Evolutionary conservation across 108 stramenopile species (phyloP), one percentile per base, ranked within the genome.

Genomic region (Skeletonema menzelii): DNA sequence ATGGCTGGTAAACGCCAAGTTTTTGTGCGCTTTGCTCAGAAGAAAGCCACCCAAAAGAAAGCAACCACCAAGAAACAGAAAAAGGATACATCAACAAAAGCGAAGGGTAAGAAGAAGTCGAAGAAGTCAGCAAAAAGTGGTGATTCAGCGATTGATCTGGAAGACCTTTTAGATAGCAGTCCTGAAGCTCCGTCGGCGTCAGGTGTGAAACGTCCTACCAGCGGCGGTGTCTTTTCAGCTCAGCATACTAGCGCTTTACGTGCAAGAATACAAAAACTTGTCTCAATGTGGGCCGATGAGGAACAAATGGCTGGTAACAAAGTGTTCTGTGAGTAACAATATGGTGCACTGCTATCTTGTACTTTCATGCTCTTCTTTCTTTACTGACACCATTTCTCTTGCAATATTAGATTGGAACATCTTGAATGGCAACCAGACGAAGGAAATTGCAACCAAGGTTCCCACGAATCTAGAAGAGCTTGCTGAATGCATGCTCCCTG

Each of bases 401-500:
- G 8, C 44, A 63, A 56, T 13, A 17, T 35, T 28, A 92, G 91
- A 91, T 68, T 95, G 94, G 94, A 84, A 95, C 67, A 96, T 96
- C 58, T 75, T 95, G 67, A 82, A 62, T 59, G 82, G 80, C 59
- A 72, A 80, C 37, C 76, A 76, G 15, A 87, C 88, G 77, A 87
- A 83, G 26, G 72, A 44, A n/a, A 80, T 96, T 62, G 92, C 95
- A 0, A 40, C 70, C 13, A 71, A 84, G 68, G 84, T 80, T 12
- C 95, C 95, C 8, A 88, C 76, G 4, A 82, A 88, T 4, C 66
- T 83, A 24, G 92, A 92, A 13, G 95, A 96, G 40, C 83, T 96
- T 15, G 70, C 69, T 30, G 75, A 83, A 19, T 75, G 87, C 59
- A 88, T 83, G 26, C 69, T 96, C 20, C 88, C 88, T 13, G 87